Percentiles rank a stretch among this genome's conserved stretches.
Evolutionary conservation across 2,329 filamentous ascomycete genomes (phyloP).

Genomic region (Phoma sp.): DNA sequence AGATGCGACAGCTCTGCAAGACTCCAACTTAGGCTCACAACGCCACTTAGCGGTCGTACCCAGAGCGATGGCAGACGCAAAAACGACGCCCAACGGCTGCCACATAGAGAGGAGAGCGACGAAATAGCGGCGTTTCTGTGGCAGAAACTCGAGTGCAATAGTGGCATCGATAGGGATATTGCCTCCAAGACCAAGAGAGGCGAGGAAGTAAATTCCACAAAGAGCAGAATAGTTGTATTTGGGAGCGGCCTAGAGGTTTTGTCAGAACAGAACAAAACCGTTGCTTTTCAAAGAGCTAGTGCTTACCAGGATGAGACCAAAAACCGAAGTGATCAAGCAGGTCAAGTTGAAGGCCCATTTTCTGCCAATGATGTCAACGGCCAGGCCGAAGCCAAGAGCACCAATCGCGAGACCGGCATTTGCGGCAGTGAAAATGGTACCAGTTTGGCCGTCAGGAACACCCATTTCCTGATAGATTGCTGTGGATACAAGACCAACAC

Average conservation of each 20-base stretch:
- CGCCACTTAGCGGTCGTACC: slow-evolving; percentile 39
- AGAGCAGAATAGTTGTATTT: slow-evolving; percentile 39
- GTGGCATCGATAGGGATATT: slow-evolving; percentile 39
- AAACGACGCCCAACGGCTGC: slow-evolving; percentile 37
- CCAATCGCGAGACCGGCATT: slow-evolving; percentile 39
- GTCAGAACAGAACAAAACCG: slow-evolving; percentile 1
- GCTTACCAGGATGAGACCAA: slow-evolving; percentile 31
- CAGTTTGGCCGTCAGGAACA: slow-evolving; percentile 29
- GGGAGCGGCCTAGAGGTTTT: slow-evolving; percentile 27
- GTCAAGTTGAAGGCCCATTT: slow-evolving; percentile 38
- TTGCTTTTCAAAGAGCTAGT: background rate
- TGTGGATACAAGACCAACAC: slow-evolving; percentile 34
- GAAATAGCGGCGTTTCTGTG: slow-evolving; percentile 35
- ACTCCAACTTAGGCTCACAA: slow-evolving; percentile 26
- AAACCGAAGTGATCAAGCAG: slow-evolving; percentile 36
- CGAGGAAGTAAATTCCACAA: slow-evolving; percentile 38
- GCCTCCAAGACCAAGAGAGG: slow-evolving; percentile 34
- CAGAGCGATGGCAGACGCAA: slow-evolving; percentile 35
- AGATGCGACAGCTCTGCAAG: slow-evolving; percentile 23
- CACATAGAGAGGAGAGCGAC: slow-evolving; percentile 40
- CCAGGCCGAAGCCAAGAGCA: slow-evolving; percentile 34
- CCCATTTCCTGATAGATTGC: slow-evolving; percentile 40
- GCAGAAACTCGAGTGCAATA: slow-evolving; percentile 35
- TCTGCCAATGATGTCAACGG: slow-evolving; percentile 37
- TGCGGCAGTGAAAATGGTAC: slow-evolving; percentile 34